Base-by-base conservation (phyloP, 2,329 filamentous ascomycete genomes). In the Aureobasidium pullulans region DNA sequence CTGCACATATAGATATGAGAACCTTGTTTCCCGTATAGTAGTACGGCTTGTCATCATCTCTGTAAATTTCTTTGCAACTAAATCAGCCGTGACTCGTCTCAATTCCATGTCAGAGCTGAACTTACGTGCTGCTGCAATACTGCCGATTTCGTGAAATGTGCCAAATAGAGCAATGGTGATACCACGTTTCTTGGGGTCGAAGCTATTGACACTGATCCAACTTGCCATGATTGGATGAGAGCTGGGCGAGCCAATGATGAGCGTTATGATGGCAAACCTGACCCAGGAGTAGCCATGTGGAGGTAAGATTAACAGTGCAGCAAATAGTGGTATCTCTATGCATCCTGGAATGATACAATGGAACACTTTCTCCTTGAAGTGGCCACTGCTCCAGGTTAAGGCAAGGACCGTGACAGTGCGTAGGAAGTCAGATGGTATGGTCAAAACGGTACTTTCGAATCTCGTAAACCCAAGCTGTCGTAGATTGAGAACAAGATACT, bases 401-500 rank as follows among this genome's bases (percentile, higher is more conserved):
- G 74, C 66, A 15, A 84, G 67, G 69, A 85, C 78, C 48, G 81
- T 82, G 52, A 82, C 56, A 61, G 84, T 82, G 37, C 61, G 62
- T 8, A 63, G 16, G 3, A 63, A 13, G 11, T 57, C 62, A 6
- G 54, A 59, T 4, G 62, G 62, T 31, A 62, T 54, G 6, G 57
- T 43, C 16, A 63, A 46, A 32, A 63, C 59, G 49, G 47, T 63
- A 36, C 60, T 62, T 23, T 57, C 43, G 23, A 62, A 62, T 23
- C 44, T 46, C 8, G 60, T 57, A 70, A 86, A 85, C 1, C 78
- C 84, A 0, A 86, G 71, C 1, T 73, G 71, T 39, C 79, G 78
- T 6, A 87, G 75, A 1, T 79, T 81, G 6, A 85, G 76, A 0
- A 84, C 84, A 6, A 88, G 74, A 63, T 86, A 86, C 16, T 70